Conservation (phyloP, 2,329 filamentous ascomycete species). For the Cytospora leucostoma region DNA sequence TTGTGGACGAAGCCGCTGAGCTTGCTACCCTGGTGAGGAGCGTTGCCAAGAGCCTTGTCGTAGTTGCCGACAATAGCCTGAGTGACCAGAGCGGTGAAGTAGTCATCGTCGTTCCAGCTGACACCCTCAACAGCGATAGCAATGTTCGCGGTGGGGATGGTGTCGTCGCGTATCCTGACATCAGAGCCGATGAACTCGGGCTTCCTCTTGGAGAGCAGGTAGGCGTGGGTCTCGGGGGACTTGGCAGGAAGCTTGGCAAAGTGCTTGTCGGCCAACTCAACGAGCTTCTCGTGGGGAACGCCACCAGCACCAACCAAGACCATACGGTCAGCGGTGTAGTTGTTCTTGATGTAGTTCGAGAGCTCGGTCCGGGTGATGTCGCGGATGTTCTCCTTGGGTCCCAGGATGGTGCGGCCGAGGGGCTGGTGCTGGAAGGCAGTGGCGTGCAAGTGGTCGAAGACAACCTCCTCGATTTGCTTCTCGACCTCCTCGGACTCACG, state of each 20-base stretch:
- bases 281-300: conserved; percentile 89
- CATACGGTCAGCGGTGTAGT: conserved; percentile 99
- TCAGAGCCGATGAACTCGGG: conserved; percentile 97
- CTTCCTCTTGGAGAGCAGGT: conserved; percentile 78
- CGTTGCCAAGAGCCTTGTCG: conserved; percentile 98
- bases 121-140: conserved; percentile 99
- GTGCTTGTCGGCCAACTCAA: conserved; percentile 95
- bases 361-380: conserved; percentile 92
- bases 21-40: conserved; percentile 96
- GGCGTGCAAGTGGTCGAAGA: conserved; percentile 98
- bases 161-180: conserved; percentile 93
- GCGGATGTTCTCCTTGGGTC: conserved; percentile 96
- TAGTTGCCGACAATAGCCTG: conserved; percentile 99
- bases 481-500: conserved; percentile 99
- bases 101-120: conserved; percentile 98
- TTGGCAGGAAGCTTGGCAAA: conserved; percentile 78
- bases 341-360: conserved; percentile 96
- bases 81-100: conserved; percentile 96
- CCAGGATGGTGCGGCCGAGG: conserved; percentile 94
- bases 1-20: conserved; percentile 93
- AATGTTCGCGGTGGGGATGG: conserved; percentile 93
- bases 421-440: conserved; percentile 97
- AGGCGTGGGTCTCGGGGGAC: conserved; percentile 72
- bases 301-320: conserved; percentile 95
- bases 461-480: conserved; percentile 99